These are phyloP conservation scores for Coccinonectria pachysandricola DNA, from an alignment of 2,329 filamentous ascomycete species.

Conservation along the genomic window DNA sequence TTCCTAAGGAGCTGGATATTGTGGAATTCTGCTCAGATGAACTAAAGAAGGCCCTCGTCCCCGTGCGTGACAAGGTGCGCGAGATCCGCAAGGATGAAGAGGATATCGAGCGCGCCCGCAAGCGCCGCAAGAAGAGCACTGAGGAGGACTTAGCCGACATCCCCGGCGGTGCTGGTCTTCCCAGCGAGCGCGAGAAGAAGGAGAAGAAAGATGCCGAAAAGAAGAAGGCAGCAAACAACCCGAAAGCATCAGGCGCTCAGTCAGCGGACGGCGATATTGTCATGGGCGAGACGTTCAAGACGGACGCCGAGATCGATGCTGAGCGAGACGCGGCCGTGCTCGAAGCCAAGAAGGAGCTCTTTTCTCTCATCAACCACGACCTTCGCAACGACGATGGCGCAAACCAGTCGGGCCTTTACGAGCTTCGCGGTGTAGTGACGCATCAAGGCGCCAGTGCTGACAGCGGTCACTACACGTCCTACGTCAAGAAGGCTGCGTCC, in stretches of 20 bases:
- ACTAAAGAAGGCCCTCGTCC: conserved; percentile 69
- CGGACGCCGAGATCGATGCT: conserved; percentile 82
- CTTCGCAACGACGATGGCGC: conserved; percentile 68
- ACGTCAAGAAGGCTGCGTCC: conserved; percentile 80
- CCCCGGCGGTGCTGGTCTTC: conserved; percentile 34
- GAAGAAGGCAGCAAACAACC: conserved; percentile 38
- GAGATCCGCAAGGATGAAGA: conserved; percentile 92
- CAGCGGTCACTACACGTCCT: conserved; percentile 95
- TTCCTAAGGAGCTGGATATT: conserved; percentile 84
- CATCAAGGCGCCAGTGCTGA: conserved; percentile 96
- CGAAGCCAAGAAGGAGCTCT: conserved; percentile 78
- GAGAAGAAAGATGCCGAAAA: conserved; percentile 40
- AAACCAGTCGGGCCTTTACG: conserved; percentile 91
- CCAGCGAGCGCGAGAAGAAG: conserved; percentile 41
- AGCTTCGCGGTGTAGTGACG: conserved; percentile 86
- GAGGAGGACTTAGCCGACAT: conserved; percentile 36
- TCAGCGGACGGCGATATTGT: conserved; percentile 54
- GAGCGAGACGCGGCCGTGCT: conserved; percentile 69
- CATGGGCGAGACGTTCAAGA: conserved; percentile 78
- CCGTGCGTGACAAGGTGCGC: conserved; percentile 91
- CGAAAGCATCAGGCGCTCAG: conserved; percentile 24
- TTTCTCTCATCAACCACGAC: conserved; percentile 63
- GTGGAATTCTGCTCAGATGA: conserved; percentile 94
- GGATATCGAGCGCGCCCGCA: conserved; percentile 82
- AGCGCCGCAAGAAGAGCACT: conserved; percentile 68